Evolutionary conservation across 1,284 basidiomycete genomes (phyloP).

Genomic region (Agaricales sp.): DNA sequence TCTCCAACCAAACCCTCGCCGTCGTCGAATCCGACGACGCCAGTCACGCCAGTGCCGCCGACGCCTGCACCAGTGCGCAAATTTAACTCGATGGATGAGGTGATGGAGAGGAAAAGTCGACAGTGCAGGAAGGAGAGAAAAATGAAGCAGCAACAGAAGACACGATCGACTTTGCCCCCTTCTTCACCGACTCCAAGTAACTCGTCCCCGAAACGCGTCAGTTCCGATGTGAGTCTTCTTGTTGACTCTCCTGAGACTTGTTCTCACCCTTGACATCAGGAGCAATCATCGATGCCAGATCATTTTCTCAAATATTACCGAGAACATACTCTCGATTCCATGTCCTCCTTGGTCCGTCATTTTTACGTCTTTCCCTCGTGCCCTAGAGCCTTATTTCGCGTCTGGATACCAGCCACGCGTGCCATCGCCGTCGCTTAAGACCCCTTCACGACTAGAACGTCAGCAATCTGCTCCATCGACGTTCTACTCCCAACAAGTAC

Average conservation of each 20-base stretch:
- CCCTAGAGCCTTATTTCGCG: not conserved
- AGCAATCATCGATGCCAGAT: conserved; percentile 2
- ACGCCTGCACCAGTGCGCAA: conserved; percentile 53
- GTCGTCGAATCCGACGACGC: conserved; percentile 34
- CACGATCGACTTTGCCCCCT: conserved; percentile 18
- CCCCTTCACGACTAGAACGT: not conserved
- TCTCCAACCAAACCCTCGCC: conserved; percentile 24
- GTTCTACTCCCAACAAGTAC: not conserved
- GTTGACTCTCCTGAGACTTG: conserved; percentile 12
- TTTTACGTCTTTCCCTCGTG: too few species aligned
- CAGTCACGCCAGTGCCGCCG: conserved; percentile 36
- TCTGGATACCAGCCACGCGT: not conserved
- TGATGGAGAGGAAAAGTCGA: conserved; percentile 52
- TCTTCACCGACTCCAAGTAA: conserved; percentile 41
- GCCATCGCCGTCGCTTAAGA: not conserved
- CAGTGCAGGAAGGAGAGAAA: conserved; percentile 38
- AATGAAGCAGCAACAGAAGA: conserved; percentile 30
- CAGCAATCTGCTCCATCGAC: not conserved
- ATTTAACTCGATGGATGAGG: conserved; percentile 53
- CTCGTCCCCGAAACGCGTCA: conserved; percentile 21
- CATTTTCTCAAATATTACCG: not conserved
- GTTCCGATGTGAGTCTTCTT: conserved; percentile 19
- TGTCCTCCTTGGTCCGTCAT: conserved; percentile 7
- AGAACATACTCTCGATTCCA: not conserved
- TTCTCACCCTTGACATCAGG: conserved; percentile 4